phyloP scores from a whole-genome alignment of 148 eudicot species.

The Diospyros kaki region DNA sequence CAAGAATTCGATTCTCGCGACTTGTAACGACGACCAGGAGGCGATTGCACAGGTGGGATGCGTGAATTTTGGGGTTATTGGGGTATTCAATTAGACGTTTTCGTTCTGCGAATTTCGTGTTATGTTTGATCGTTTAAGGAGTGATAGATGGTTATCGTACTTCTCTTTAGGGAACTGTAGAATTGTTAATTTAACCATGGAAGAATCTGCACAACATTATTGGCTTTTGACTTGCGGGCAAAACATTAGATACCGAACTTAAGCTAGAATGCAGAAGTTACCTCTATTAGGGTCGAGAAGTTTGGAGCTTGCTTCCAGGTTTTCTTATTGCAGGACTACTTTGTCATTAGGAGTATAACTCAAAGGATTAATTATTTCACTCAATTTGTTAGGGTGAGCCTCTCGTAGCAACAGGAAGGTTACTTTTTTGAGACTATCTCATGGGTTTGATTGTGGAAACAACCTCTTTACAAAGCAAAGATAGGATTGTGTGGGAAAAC shows the following conservation, averaged over 20 bases:
- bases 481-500: too few species aligned
- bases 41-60: conserved; percentile 59
- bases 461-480: too few species aligned
- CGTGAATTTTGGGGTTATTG: background rate
- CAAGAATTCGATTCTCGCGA: conserved; percentile 56
- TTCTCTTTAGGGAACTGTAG: background rate
- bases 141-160: background rate
- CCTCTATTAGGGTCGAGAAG: background rate
- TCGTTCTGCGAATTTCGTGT: background rate
- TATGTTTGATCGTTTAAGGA: background rate
- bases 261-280: background rate
- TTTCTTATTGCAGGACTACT: too few species aligned
- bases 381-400: background rate
- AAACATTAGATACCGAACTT: background rate
- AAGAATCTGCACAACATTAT: background rate
- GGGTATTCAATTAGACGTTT: background rate
- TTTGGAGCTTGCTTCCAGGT: background rate
- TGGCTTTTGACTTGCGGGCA: background rate
- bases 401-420: too few species aligned
- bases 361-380: background rate
- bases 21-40: conserved; percentile 67
- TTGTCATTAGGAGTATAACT: background rate
- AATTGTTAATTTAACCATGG: background rate
- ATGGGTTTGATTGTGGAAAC: too few species aligned
- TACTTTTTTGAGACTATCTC: too few species aligned